phyloP scores from a whole-genome alignment of 208 protist species.

The Trypanosoma boissoni region DNA sequence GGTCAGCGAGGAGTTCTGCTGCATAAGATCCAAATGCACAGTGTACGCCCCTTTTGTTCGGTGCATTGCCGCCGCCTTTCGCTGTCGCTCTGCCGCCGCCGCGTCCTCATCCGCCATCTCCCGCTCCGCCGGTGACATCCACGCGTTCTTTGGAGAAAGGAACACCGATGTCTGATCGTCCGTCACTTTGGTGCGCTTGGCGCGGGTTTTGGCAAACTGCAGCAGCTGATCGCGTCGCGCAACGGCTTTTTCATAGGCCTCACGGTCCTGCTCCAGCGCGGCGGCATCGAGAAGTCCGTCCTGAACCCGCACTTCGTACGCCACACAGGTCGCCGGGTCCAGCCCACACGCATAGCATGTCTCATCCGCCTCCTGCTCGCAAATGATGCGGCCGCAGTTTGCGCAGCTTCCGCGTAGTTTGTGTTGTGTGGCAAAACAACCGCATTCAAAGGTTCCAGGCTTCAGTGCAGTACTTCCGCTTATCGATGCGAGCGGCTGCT shows the following conservation, averaged over 20 bases:
- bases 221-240: conserved; percentile 69
- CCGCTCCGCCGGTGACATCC: conserved; percentile 70
- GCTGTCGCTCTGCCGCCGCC: conserved; percentile 42
- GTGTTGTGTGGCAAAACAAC: conserved; percentile 86
- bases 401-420: conserved; percentile 73
- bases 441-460: conserved; percentile 76
- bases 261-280: conserved; percentile 51
- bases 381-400: conserved; percentile 91
- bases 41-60: conserved; percentile 52
- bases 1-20: conserved; percentile 66
- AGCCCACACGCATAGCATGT: conserved; percentile 83
- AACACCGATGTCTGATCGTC: conserved; percentile 83
- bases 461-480: conserved; percentile 56
- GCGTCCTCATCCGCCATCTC: conserved; percentile 44
- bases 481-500: too few species aligned
- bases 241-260: conserved; percentile 65
- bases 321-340: conserved; percentile 60
- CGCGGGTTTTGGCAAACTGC: conserved; percentile 63
- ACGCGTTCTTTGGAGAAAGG: conserved; percentile 70
- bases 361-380: conserved; percentile 81
- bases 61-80: conserved; percentile 64
- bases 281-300: conserved; percentile 74
- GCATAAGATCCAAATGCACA: conserved; percentile 79
- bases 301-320: conserved; percentile 78
- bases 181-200: conserved; percentile 79